Evolutionary conservation across 1,284 basidiomycete species (phyloP).

Genomic region (Malassezia psittaci): DNA sequence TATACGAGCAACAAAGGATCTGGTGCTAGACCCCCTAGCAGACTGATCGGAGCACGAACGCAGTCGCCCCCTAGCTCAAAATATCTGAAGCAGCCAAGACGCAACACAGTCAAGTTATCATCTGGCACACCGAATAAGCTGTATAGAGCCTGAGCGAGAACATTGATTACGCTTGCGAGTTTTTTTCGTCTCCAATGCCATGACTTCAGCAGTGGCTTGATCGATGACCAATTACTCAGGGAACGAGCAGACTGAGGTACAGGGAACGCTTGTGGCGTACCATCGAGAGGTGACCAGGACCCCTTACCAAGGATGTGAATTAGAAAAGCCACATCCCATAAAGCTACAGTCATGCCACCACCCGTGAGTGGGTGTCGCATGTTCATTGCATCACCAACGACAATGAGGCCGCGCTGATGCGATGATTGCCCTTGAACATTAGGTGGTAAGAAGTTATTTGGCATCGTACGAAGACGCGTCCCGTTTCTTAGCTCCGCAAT

Average conservation of each 20-base stretch:
- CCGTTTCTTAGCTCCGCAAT: constrained; percentile 28
- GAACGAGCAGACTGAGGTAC: constrained; percentile 14
- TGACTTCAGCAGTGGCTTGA: constrained; percentile 27
- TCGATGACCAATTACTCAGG: constrained; percentile 27
- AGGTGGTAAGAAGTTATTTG: constrained; percentile 85
- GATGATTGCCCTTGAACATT: constrained; percentile 62
- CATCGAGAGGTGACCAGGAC: constrained; percentile 26
- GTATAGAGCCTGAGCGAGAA: constrained; percentile 45
- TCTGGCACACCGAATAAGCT: constrained; percentile 51
- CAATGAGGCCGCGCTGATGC: constrained; percentile 61
- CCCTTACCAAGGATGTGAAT: constrained; percentile 35
- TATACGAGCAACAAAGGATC: constrained; percentile 67
- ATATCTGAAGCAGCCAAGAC: constrained; percentile 92
- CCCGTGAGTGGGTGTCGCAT: constrained; percentile 98
- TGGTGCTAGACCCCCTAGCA: constrained; percentile 55
- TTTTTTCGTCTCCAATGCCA: constrained; percentile 46
- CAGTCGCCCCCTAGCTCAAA: constrained; percentile 88
- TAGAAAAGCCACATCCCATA: constrained; percentile 45
- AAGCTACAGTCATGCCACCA: constrained; percentile 51
- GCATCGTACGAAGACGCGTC: constrained; percentile 63
- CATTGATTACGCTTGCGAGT: constrained; percentile 43
- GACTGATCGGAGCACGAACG: constrained; percentile 67
- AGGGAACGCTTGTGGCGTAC: constrained; percentile 3
- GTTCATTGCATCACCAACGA: constrained; percentile 94
- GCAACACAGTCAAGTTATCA: constrained; percentile 67